Evolutionary conservation across 1,284 basidiomycete genomes (phyloP).

Genomic region (Cronartium quercuum): DNA sequence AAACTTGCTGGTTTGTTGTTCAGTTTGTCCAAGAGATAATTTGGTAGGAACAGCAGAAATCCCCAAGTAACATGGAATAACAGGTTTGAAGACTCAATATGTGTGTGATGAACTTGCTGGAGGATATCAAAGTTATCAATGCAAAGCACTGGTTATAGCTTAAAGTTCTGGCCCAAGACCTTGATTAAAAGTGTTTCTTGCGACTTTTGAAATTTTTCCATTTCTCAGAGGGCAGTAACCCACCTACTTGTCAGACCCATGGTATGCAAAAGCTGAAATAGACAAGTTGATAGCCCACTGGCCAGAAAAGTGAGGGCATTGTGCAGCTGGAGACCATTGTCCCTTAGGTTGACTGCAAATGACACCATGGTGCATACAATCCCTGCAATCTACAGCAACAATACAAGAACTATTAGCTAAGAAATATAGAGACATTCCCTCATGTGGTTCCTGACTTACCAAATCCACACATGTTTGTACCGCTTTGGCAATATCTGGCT

Average conservation of each 20-base stretch:
- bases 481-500: neutral
- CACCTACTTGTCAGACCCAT: neutral
- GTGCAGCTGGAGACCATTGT: slow-evolving; percentile 4
- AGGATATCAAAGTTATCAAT: slow-evolving; percentile 21
- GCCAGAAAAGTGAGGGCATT: slow-evolving; percentile 4
- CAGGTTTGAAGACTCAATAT: neutral
- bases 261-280: slow-evolving; percentile 6
- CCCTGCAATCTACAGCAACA: neutral
- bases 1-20: neutral
- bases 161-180: neutral
- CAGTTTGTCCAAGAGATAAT: neutral
- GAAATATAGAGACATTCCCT: neutral
- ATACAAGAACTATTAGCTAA: neutral
- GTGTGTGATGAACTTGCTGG: neutral
- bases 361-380: slow-evolving; percentile 22
- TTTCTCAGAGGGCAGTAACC: neutral
- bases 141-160: neutral
- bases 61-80: slow-evolving; percentile 20
- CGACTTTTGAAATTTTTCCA: neutral
- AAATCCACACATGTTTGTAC: neutral
- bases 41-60: neutral
- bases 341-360: neutral
- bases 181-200: neutral
- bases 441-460: neutral
- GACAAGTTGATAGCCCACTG: neutral